Percentiles rank a stretch among this genome's conserved stretches.
These are phyloP conservation scores for Phyllosticta capitalensis DNA, from an alignment of 2,329 filamentous ascomycete species.

Conservation along the genomic window DNA sequence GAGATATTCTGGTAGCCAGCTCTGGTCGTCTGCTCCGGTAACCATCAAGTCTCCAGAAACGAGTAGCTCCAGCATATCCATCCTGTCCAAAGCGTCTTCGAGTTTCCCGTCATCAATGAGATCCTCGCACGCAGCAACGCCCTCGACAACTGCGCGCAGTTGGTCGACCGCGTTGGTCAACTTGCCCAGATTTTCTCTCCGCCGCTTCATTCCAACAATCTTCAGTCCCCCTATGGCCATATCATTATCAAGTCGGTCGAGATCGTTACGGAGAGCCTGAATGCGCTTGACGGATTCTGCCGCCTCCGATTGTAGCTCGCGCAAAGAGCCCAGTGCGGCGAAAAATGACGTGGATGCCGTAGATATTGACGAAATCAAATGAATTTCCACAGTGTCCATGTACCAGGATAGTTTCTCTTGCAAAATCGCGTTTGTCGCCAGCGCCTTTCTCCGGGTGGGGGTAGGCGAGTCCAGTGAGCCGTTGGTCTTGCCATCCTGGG, in stretches of 20 bases:
- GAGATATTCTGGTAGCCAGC: slow-evolving; percentile 25
- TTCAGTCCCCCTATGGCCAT: slow-evolving; percentile 78
- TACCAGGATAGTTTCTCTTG: slow-evolving; percentile 99
- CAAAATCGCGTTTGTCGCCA: slow-evolving; percentile 92
- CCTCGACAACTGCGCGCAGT: slow-evolving; percentile 66
- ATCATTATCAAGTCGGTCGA: slow-evolving; percentile 73
- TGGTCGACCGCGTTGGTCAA: slow-evolving; percentile 77
- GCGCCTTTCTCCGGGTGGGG: slow-evolving; percentile 58
- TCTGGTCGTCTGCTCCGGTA: slow-evolving; percentile 18
- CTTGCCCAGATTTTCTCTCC: slow-evolving; percentile 75
- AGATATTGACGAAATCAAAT: slow-evolving; percentile 92
- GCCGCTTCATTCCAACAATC: slow-evolving; percentile 71
- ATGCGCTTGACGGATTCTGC: slow-evolving; percentile 85
- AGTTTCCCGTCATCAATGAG: slow-evolving; percentile 77
- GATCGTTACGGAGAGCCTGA: slow-evolving; percentile 66
- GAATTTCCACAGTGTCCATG: slow-evolving; percentile 98
- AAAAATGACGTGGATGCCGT: slow-evolving; percentile 95
- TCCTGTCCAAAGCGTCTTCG: slow-evolving; percentile 66
- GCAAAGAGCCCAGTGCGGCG: slow-evolving; percentile 79
- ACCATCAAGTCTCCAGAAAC: slow-evolving; percentile 60
- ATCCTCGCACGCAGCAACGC: slow-evolving; percentile 65
- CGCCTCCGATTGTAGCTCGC: slow-evolving; percentile 84
- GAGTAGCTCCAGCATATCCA: slow-evolving; percentile 69
- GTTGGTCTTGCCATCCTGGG: slow-evolving; percentile 44
- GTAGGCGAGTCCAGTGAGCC: slow-evolving; percentile 49